Evolutionary conservation across 352 stramenopile genomes (phyloP).

Genomic region (Pythium aquatile): DNA sequence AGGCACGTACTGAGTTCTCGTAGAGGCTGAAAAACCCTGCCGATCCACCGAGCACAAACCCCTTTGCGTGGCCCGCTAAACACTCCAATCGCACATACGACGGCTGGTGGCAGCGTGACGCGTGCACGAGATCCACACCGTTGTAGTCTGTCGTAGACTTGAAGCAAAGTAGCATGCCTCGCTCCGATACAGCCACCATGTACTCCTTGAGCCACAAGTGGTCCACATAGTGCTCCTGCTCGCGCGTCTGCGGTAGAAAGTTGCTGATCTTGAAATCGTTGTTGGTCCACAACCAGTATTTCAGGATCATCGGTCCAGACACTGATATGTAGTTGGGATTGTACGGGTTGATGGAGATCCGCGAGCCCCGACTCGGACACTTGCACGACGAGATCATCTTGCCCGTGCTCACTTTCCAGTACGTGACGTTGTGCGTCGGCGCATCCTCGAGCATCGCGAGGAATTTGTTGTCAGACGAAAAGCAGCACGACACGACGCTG

Average conservation of each 20-base stretch:
- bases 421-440: constrained; percentile 66
- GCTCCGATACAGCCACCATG: constrained; percentile 71
- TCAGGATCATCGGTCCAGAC: constrained; percentile 71
- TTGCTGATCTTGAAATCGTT: constrained; percentile 79
- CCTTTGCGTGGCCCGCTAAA: constrained; percentile 59
- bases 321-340: constrained; percentile 76
- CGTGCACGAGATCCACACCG: constrained; percentile 65
- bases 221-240: constrained; percentile 85
- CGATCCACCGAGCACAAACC: constrained; percentile 71
- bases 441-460: constrained; percentile 69
- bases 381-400: constrained; percentile 72
- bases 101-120: constrained; percentile 60
- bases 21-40: constrained; percentile 78
- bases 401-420: constrained; percentile 79
- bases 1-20: constrained; percentile 50
- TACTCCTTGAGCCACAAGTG: constrained; percentile 74
- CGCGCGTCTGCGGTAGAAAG: constrained; percentile 64
- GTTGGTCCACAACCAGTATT: constrained; percentile 77
- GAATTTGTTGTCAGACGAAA: constrained; percentile 78
- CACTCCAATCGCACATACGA: constrained; percentile 73
- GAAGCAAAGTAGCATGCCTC: constrained; percentile 65
- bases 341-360: constrained; percentile 67
- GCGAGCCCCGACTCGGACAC: constrained; percentile 58
- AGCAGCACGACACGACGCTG: constrained; percentile 62
- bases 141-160: constrained; percentile 46